These are phyloP conservation scores for Monilinia aucupariae DNA, from an alignment of 2,329 filamentous ascomycete genomes.

Conservation along the genomic window DNA sequence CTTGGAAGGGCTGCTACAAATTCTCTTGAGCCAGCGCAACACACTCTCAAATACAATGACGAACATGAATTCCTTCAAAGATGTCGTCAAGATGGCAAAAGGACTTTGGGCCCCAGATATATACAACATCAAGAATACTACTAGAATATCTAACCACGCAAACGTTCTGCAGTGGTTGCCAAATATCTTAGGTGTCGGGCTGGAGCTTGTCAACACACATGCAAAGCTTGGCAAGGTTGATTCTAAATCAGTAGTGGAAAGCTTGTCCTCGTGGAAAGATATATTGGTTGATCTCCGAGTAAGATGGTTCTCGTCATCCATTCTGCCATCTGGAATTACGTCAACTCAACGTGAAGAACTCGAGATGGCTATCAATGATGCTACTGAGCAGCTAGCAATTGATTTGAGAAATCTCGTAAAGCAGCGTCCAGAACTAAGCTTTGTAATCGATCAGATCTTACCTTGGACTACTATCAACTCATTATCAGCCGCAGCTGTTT, in stretches of 20 bases:
- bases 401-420: conserved; percentile 41
- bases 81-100: conserved; percentile 24
- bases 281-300: conserved; percentile 43
- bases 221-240: conserved; percentile 53
- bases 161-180: conserved; percentile 54
- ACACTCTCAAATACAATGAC: conserved; percentile 23
- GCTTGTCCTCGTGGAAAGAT: conserved; percentile 47
- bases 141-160: conserved; percentile 27
- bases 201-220: conserved; percentile 60
- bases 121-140: conserved; percentile 23
- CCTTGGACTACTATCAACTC: conserved; percentile 51
- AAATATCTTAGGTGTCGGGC: conserved; percentile 59
- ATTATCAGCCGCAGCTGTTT: conserved; percentile 16
- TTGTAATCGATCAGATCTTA: conserved; percentile 59
- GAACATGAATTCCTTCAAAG: conserved; percentile 24
- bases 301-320: conserved; percentile 41
- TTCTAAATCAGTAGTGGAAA: conserved; percentile 41
- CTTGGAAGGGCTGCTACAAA: conserved; percentile 76
- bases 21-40: conserved; percentile 55
- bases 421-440: conserved; percentile 54
- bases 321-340: conserved; percentile 48
- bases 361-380: conserved; percentile 21
- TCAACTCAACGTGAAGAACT: conserved; percentile 36
- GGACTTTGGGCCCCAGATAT: conserved; percentile 41
- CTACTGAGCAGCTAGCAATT: conserved; percentile 19